Percentiles rank a stretch among this genome's conserved stretches.
phyloP scores from a whole-genome alignment of 2,329 filamentous ascomycete species.

The Coniosporium tulheliwenetii region DNA sequence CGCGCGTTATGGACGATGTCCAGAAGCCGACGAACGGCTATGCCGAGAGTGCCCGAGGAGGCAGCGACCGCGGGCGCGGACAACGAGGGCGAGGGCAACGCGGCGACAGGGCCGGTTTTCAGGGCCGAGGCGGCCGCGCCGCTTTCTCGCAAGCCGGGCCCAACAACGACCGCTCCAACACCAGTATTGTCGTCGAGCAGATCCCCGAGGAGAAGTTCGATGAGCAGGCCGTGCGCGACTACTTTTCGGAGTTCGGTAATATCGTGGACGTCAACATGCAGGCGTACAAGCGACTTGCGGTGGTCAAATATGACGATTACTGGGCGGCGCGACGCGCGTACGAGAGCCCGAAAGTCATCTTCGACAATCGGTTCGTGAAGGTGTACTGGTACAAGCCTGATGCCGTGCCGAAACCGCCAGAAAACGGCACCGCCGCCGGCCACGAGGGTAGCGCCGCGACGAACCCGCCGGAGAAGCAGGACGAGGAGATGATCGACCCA shows the following conservation, averaged over 20 bases:
- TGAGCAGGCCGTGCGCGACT: constrained; percentile 48
- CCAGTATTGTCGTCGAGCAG: constrained; percentile 58
- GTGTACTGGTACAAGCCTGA: constrained; percentile 57
- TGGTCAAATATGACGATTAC: constrained; percentile 54
- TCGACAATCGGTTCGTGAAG: constrained; percentile 75
- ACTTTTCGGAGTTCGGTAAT: constrained; percentile 58
- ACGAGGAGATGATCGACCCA: constrained; percentile 43
- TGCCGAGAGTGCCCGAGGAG: constrained; percentile 18
- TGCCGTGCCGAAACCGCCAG: constrained; percentile 6
- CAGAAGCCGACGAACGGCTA: constrained; percentile 9
- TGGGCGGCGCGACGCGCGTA: constrained; percentile 54
- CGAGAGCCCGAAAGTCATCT: constrained; percentile 63
- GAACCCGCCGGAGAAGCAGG: constrained; percentile 11
- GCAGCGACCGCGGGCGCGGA: constrained; percentile 25
- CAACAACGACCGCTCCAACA: constrained; percentile 45
- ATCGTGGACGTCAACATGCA: constrained; percentile 51
- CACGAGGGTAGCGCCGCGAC: constrained; percentile 1
- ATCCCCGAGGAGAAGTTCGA: constrained; percentile 58
- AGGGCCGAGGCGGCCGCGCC: constrained; percentile 28
- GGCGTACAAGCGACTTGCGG: constrained; percentile 48
- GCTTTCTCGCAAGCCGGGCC: constrained; percentile 51
- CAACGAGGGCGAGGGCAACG: constrained; percentile 14
- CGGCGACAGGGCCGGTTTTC: constrained; percentile 14
- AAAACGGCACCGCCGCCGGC: constrained; percentile 3
- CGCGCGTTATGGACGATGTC: constrained; percentile 23